These are phyloP conservation scores for Yamadazyma oceani DNA, from an alignment of 1,139 yeast genomes.

Conservation along the genomic window DNA sequence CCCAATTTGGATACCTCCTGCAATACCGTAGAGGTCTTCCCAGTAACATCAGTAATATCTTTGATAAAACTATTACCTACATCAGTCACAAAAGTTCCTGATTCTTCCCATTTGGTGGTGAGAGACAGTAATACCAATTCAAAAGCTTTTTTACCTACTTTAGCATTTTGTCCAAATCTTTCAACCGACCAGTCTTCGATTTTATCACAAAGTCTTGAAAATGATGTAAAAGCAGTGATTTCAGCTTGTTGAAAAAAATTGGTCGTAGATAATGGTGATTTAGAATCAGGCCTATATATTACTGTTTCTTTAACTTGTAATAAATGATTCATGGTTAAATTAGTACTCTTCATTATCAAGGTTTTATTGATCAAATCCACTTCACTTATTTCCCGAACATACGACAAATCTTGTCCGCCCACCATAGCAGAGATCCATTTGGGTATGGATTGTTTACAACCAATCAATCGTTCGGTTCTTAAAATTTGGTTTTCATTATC, in stretches of 20 bases:
- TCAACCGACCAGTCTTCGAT: constrained; percentile 92
- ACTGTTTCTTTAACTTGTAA: constrained; percentile 86
- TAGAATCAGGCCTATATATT: constrained; percentile 66
- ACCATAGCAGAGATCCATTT: constrained; percentile 72
- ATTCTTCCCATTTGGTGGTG: constrained; percentile 50
- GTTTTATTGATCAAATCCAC: constrained; percentile 69
- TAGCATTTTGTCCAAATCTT: constrained; percentile 85
- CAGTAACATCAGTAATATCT: constrained; percentile 27
- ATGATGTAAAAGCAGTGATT: constrained; percentile 79
- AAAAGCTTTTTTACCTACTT: constrained; percentile 77
- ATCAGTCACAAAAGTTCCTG: constrained; percentile 42
- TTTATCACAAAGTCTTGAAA: constrained; percentile 69
- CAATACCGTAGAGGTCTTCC: constrained; percentile 36
- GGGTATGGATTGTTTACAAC: constrained; percentile 88
- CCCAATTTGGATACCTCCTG: constrained; percentile 42
- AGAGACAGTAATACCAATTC: constrained; percentile 69
- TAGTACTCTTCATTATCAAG: constrained; percentile 79
- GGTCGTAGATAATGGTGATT: constrained; percentile 52
- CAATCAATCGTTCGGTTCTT: constrained; percentile 83
- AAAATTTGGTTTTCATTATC: constrained; percentile 56
- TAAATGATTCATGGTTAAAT: constrained; percentile 77
- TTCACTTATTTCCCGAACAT: constrained; percentile 86
- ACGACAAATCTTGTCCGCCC: constrained; percentile 73
- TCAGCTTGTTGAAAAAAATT: constrained; percentile 79
- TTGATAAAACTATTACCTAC: constrained; percentile 27